Conservation (phyloP, 768 basidiomycete species). For the Crepidotus variabilis region DNA sequence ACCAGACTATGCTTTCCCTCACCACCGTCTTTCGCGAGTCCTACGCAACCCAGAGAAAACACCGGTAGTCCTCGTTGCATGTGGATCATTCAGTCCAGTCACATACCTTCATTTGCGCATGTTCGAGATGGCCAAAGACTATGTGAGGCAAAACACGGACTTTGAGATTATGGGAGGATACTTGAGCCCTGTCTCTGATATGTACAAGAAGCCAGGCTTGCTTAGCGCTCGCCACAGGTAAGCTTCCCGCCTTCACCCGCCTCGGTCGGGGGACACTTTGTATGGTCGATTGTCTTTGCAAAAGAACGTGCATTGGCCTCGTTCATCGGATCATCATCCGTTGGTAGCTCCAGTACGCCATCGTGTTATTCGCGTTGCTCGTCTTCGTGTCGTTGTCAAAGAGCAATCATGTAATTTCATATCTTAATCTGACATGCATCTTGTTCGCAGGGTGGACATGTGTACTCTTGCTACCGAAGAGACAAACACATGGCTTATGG, state of each 20-base stretch:
- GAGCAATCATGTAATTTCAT: slow-evolving; percentile 13
- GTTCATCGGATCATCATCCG: slow-evolving; percentile 1
- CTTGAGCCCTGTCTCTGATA: slow-evolving; percentile 92
- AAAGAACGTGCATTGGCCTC: neutral
- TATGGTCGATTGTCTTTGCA: neutral
- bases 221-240: slow-evolving; percentile 87
- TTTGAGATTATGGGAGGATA: slow-evolving; percentile 96
- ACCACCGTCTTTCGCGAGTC: slow-evolving; percentile 54
- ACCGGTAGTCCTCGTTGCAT: slow-evolving; percentile 93
- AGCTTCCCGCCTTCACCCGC: slow-evolving; percentile 26
- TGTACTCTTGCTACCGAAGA: slow-evolving; percentile 87
- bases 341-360: neutral
- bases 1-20: slow-evolving; percentile 63
- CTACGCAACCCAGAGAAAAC: slow-evolving; percentile 65
- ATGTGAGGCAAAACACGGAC: slow-evolving; percentile 84
- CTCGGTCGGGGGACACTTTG: neutral
- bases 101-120: slow-evolving; percentile 98
- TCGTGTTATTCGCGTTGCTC: slow-evolving; percentile 9
- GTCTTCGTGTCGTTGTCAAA: slow-evolving; percentile 11
- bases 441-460: slow-evolving; percentile 66
- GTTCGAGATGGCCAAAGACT: slow-evolving; percentile 99
- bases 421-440: slow-evolving; percentile 4
- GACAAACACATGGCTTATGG: slow-evolving; percentile 93
- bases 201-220: slow-evolving; percentile 95
- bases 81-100: slow-evolving; percentile 96